Evolutionary conservation across 129 eudicot species (phyloP).

Genomic region (Logfia minima): DNA sequence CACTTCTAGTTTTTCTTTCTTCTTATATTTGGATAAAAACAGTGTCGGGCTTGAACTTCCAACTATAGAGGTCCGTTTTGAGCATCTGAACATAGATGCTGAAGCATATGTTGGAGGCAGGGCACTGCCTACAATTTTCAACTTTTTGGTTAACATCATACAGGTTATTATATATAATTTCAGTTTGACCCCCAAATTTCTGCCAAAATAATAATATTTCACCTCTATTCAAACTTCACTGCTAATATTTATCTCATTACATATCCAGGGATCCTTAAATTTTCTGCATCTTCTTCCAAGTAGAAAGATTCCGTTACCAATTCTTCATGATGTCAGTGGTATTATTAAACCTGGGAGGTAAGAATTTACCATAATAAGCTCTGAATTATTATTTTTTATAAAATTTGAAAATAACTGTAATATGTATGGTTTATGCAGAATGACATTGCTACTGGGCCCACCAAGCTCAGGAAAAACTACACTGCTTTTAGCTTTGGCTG

Average conservation of each 20-base stretch:
- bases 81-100: conserved; percentile 66
- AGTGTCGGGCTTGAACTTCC: conserved; percentile 78
- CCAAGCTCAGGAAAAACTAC: conserved; percentile 91
- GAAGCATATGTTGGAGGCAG: conserved; percentile 66
- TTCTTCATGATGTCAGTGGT: conserved; percentile 76
- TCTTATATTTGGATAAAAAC: conserved; percentile 7
- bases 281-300: conserved; percentile 58
- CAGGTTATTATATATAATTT: conserved; percentile 43
- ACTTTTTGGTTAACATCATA: conserved; percentile 55
- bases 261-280: conserved; percentile 51
- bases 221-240: not conserved
- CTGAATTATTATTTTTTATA: not conserved
- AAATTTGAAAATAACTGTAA: not conserved
- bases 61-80: conserved; percentile 64
- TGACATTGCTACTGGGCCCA: conserved; percentile 83
- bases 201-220: not conserved
- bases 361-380: conserved; percentile 9
- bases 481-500: conserved; percentile 69
- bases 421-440: conserved; percentile 42
- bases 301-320: conserved; percentile 57
- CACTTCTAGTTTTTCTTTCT: not conserved
- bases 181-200: conserved; percentile 3
- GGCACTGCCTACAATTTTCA: conserved; percentile 60
- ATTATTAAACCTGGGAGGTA: conserved; percentile 80
- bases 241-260: not conserved